Percentiles rank a stretch among this genome's conserved stretches.
These are phyloP conservation scores for Escallonia rubra DNA, from an alignment of 129 eudicot species.

Conservation along the genomic window DNA sequence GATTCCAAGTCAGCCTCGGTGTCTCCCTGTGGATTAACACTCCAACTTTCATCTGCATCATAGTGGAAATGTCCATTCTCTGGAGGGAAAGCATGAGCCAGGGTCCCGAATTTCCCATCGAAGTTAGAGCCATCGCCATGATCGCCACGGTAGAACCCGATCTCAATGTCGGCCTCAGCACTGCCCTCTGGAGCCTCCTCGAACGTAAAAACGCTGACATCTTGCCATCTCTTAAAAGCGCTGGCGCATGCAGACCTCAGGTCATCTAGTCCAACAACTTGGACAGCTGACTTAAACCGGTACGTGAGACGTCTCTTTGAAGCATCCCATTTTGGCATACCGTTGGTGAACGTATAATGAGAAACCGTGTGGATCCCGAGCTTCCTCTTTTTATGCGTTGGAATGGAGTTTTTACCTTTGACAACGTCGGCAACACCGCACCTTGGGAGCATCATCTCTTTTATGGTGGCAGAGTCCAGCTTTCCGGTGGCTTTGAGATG, in stretches of 20 bases:
- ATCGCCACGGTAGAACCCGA: slow-evolving; percentile 11
- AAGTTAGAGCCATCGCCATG: slow-evolving; percentile 25
- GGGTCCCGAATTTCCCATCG: slow-evolving; percentile 11
- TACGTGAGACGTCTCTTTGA: background rate
- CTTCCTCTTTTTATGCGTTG: too few species aligned
- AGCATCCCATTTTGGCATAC: slow-evolving; percentile 9
- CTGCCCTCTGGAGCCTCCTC: background rate
- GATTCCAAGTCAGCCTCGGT: slow-evolving; percentile 12
- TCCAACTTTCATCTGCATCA: slow-evolving; percentile 20
- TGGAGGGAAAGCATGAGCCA: slow-evolving; percentile 21
- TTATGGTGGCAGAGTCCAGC: too few species aligned
- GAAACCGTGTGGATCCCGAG: slow-evolving; percentile 2
- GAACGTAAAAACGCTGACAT: slow-evolving; percentile 12
- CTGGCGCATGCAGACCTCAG: background rate
- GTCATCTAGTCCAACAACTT: too few species aligned
- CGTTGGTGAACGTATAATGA: slow-evolving; percentile 3
- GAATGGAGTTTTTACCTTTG: too few species aligned
- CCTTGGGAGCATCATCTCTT: too few species aligned
- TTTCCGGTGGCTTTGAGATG: too few species aligned
- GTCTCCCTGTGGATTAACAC: background rate
- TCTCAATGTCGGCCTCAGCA: slow-evolving; percentile 3
- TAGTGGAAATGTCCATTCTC: slow-evolving; percentile 17
- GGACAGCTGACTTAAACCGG: background rate
- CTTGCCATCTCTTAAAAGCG: slow-evolving; percentile 13
- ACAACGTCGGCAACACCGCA: too few species aligned